phyloP scores from a whole-genome alignment of 2,329 filamentous ascomycete species.

The Microdochium bolleyi region DNA sequence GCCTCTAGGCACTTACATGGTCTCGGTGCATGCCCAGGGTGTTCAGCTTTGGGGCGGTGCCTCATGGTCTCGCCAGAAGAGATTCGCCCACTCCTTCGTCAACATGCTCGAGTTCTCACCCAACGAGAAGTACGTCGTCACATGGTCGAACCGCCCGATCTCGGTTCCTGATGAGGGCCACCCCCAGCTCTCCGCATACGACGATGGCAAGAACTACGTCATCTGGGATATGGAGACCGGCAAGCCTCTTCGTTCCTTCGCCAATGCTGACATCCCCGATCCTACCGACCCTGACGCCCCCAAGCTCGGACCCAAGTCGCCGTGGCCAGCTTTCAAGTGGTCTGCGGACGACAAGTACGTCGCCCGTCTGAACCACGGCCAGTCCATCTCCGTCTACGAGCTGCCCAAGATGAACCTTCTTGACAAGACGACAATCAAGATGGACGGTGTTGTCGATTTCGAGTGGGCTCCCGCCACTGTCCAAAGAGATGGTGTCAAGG shows the following conservation, averaged over 20 bases:
- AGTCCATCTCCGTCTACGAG: constrained; percentile 88
- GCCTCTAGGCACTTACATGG: constrained; percentile 85
- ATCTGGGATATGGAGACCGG: constrained; percentile 94
- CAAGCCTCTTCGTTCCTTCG: constrained; percentile 86
- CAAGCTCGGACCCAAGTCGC: constrained; percentile 75
- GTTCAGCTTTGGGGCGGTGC: constrained; percentile 94
- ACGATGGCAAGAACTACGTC: constrained; percentile 98
- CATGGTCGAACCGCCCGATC: constrained; percentile 93
- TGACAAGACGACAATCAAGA: constrained; percentile 88
- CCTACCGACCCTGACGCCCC: constrained; percentile 51
- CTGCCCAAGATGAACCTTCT: constrained; percentile 81
- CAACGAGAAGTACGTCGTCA: constrained; percentile 84
- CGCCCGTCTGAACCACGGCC: constrained; percentile 78
- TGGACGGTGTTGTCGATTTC: constrained; percentile 94
- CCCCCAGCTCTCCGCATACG: constrained; percentile 76
- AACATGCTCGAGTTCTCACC: constrained; percentile 97
- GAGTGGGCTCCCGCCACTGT: constrained; percentile 89
- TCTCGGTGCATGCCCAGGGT: constrained; percentile 91
- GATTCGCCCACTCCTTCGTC: constrained; percentile 91
- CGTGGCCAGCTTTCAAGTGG: constrained; percentile 99
- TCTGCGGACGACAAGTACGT: constrained; percentile 96
- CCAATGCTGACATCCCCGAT: constrained; percentile 73
- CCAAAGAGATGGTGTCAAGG: constrained; percentile 77
- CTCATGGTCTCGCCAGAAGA: constrained; percentile 82
- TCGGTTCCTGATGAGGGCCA: constrained; percentile 83